These are phyloP conservation scores for Colletotrichum filicis DNA, from an alignment of 2,329 filamentous ascomycete genomes.

Conservation along the genomic window DNA sequence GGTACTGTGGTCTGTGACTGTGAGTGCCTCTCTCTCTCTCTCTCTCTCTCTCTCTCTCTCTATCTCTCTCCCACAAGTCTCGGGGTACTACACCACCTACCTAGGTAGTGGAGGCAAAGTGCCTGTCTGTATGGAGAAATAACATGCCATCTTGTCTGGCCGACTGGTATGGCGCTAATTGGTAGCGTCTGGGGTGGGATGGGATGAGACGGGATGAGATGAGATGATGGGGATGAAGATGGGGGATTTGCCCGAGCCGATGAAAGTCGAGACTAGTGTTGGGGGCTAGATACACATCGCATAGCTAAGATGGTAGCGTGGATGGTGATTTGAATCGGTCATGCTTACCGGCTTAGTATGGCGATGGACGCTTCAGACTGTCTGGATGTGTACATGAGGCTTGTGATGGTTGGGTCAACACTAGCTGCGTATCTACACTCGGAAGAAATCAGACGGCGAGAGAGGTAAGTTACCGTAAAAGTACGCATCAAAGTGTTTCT, in stretches of 20 bases:
- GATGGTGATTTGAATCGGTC: background rate
- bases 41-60: background rate
- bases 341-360: background rate
- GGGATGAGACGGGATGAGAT: constrained; percentile 10
- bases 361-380: background rate
- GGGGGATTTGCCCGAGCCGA: constrained; percentile 10
- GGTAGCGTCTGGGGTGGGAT: background rate
- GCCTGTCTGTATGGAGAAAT: background rate
- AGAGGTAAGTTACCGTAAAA: background rate
- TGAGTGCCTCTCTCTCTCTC: background rate
- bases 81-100: too few species aligned
- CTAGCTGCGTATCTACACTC: background rate
- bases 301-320: background rate
- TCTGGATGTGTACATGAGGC: background rate
- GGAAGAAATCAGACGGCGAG: background rate
- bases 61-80: background rate
- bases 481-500: background rate
- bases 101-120: background rate
- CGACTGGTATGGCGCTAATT: background rate
- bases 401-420: background rate
- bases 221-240: constrained; percentile 11
- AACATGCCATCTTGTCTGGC: background rate
- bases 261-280: background rate
- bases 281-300: background rate
- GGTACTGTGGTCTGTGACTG: background rate